Percentiles rank a stretch among this genome's conserved stretches.
phyloP scores from a whole-genome alignment of 2,329 filamentous ascomycete genomes.

The Aspergillus jensenii region DNA sequence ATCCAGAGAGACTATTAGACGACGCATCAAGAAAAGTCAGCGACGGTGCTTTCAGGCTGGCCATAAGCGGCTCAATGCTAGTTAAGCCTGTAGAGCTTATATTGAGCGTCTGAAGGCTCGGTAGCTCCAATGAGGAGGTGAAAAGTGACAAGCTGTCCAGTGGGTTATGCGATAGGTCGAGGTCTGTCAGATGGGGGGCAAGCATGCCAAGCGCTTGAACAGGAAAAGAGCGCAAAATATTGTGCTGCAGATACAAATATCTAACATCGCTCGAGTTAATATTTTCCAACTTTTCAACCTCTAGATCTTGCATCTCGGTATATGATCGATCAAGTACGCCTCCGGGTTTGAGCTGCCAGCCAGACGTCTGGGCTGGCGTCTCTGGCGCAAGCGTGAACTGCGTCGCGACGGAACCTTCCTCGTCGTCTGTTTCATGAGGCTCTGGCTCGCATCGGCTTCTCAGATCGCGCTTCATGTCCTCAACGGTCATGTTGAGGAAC shows the following conservation, averaged over 20 bases:
- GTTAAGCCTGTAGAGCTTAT: conserved; percentile 72
- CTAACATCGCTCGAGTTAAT: conserved; percentile 51
- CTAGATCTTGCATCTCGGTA: conserved; percentile 59
- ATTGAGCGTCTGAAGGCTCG: conserved; percentile 74
- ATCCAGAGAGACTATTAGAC: conserved; percentile 71
- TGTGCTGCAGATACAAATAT: conserved; percentile 71
- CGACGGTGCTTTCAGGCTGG: conserved; percentile 68
- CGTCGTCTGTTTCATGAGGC: conserved; percentile 38
- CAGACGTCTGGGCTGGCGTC: conserved; percentile 29
- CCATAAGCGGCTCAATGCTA: conserved; percentile 65
- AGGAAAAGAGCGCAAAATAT: conserved; percentile 70
- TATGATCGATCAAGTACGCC: conserved; percentile 67
- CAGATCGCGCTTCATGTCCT: conserved; percentile 76
- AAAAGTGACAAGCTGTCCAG: conserved; percentile 66
- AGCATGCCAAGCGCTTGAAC: conserved; percentile 67
- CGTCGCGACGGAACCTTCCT: conserved; percentile 39
- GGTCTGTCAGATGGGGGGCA: conserved; percentile 65
- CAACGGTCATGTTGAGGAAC: conserved; percentile 74
- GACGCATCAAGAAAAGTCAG: conserved; percentile 79
- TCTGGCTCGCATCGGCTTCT: conserved; percentile 61
- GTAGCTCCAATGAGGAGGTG: conserved; percentile 65
- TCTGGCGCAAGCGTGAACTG: conserved; percentile 48
- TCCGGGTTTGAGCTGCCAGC: conserved; percentile 40
- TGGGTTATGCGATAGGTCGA: conserved; percentile 76
- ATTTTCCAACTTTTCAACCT: conserved; percentile 47